Evolutionary conservation across 2,329 filamentous ascomycete genomes (phyloP).

Genomic region (Xylariaceae sp.): DNA sequence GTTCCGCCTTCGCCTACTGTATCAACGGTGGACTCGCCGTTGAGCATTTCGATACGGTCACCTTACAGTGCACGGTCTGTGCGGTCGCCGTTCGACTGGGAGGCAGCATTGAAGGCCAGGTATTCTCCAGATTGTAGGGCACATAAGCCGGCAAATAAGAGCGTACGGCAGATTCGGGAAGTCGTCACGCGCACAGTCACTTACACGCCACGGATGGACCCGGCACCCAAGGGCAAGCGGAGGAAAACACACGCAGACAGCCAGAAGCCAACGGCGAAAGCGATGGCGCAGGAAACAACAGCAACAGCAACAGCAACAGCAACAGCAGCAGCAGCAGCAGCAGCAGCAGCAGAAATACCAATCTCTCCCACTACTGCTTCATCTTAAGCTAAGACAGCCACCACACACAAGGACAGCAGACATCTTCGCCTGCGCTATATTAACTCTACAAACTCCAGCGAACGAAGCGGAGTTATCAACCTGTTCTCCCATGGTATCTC

Average conservation of each 20-base stretch:
- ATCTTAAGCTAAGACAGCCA: conserved; percentile 17
- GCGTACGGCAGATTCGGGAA: conserved; percentile 70
- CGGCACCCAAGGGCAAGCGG: conserved; percentile 86
- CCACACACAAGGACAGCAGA: not conserved
- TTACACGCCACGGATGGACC: conserved; percentile 81
- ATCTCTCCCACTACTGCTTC: conserved; percentile 22
- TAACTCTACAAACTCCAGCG: not conserved
- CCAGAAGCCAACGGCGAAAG: conserved; percentile 26
- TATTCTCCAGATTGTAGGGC: conserved; percentile 55
- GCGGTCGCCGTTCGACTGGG: conserved; percentile 75
- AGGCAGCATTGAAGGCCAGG: conserved; percentile 62
- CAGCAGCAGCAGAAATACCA: conserved; percentile 8
- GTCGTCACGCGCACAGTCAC: conserved; percentile 93
- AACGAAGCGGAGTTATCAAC: conserved; percentile 12
- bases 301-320: conserved; percentile 3
- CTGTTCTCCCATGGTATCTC: conserved; percentile 1
- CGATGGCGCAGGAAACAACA: conserved; percentile 19
- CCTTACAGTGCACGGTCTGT: conserved; percentile 67
- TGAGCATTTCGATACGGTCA: conserved; percentile 62
- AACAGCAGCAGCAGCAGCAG: conserved; percentile 11
- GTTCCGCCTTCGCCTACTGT: conserved; percentile 72
- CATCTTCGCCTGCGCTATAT: not conserved
- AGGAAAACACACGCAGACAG: conserved; percentile 54
- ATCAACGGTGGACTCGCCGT: conserved; percentile 64
- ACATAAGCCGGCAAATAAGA: conserved; percentile 56